A percentile compares a stretch with the other conserved stretches of the same genome.
Evolutionary conservation across 371 early-diverging fungal genomes (phyloP).

Genomic region (Apophysomyces ossiformis): DNA sequence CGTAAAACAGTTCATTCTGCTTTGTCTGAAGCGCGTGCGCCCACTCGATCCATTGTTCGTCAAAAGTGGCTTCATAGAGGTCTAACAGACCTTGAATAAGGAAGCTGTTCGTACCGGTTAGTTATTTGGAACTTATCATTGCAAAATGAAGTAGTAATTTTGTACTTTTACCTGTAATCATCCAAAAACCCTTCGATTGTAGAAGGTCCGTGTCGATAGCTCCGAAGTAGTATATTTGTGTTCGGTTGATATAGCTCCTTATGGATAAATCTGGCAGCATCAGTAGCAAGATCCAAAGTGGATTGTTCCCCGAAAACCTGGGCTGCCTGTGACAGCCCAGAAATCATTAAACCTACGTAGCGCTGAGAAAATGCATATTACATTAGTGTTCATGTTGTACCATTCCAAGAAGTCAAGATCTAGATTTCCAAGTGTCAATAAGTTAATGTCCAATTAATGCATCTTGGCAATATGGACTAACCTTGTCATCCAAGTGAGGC

Average conservation of each 20-base stretch:
- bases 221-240: conserved; percentile 43
- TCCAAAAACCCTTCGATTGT: conserved; percentile 61
- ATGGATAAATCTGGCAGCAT: conserved; percentile 59
- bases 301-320: conserved; percentile 32
- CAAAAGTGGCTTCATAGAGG: conserved; percentile 60
- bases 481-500: conserved; percentile 72
- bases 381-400: background rate
- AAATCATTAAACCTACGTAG: conserved; percentile 57
- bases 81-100: conserved; percentile 58
- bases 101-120: conserved; percentile 18
- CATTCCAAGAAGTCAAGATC: background rate
- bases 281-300: conserved; percentile 41
- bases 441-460: background rate
- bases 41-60: conserved; percentile 65
- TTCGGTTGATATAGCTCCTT: conserved; percentile 44
- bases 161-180: conserved; percentile 60
- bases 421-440: background rate
- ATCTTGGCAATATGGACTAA: background rate
- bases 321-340: conserved; percentile 52
- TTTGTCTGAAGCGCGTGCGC: conserved; percentile 59
- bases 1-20: conserved; percentile 65
- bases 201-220: conserved; percentile 55
- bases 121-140: conserved; percentile 4
- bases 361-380: background rate
- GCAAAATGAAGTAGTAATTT: background rate